Base-by-base conservation (phyloP, 768 basidiomycete genomes). In the Lactarius quietus region DNA sequence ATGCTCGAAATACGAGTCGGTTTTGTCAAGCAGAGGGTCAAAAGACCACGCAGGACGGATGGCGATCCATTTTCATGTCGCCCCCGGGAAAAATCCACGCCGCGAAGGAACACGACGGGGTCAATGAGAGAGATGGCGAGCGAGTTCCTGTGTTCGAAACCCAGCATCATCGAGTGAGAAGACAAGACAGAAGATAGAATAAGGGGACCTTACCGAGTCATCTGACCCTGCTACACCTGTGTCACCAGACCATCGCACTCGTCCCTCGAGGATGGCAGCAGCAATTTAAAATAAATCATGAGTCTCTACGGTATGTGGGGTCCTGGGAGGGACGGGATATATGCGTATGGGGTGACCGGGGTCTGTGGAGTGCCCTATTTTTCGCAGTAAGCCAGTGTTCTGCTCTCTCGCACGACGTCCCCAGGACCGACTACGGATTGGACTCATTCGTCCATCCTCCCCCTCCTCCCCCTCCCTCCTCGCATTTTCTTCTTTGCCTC, bases 1-100 rank as follows among this genome's bases (percentile, higher is more conserved):
- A 99, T 95, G 71, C 87, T 90, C 36, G 89, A 87, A 69, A 99
- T 87, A 74, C 87, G 87, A 59, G 88, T 94, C 0, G 94, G 88
- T 73, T 95, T 96, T 35, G 79, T 78, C 51, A 90, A 74, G 20
- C 77, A 78, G 64, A 92, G 76, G 3, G 83, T 85, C 63, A 91
- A 78, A 4, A 90, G 76, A 17, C 89, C 89, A 55, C 89, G 78
- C 17, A 92, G 77, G 70, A 88, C 76, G 17, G 87, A 83, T 0
- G 87, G 85, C 3, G 77, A 77, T 59, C 76, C 76, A 52, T 58
- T 43, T 74, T 79, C 59, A 70, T 75, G 68, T 72, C 71, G 71
- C 10, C 77, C 72, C 45, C 75, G 72, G 23, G 75, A 73, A 35
- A 73, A 70, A 65, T 75, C 73, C 35, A 75, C 78, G 20, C 77